Evolutionary conservation across 768 basidiomycete species (phyloP).

Genomic region (Serendipita indica): DNA sequence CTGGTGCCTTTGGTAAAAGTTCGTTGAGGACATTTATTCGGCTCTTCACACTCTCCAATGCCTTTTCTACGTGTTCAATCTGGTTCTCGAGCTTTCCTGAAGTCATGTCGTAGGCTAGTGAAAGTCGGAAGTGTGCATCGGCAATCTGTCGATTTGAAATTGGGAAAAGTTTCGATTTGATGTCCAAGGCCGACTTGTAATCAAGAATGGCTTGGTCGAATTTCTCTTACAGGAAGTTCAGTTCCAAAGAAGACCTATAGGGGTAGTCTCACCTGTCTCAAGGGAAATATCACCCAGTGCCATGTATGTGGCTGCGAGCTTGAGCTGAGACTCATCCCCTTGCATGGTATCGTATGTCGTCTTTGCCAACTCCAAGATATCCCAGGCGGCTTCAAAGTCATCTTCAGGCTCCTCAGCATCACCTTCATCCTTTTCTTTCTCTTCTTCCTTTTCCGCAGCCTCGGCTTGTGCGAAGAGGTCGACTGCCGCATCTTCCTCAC

Average conservation of each 20-base stretch:
- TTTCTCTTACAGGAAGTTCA: slow-evolving; percentile 46
- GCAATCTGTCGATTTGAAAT: slow-evolving; percentile 86
- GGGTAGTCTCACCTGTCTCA: slow-evolving; percentile 60
- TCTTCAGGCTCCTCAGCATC: slow-evolving; percentile 80
- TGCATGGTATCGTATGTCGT: slow-evolving; percentile 64
- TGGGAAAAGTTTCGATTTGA: slow-evolving; percentile 63
- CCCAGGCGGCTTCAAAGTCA: slow-evolving; percentile 97
- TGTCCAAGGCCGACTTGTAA: slow-evolving; percentile 58
- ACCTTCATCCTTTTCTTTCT: slow-evolving; percentile 40
- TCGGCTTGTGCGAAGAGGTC: slow-evolving; percentile 52
- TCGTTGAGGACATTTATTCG: slow-evolving; percentile 39
- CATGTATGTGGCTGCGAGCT: slow-evolving; percentile 83
- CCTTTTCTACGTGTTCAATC: slow-evolving; percentile 65
- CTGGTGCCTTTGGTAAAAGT: slow-evolving; percentile 20
- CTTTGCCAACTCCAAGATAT: slow-evolving; percentile 87
- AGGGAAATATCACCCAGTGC: slow-evolving; percentile 90
- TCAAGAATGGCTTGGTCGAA: slow-evolving; percentile 89
- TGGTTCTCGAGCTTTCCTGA: slow-evolving; percentile 71
- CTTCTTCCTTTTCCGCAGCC: slow-evolving; percentile 28
- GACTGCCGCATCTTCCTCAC: slow-evolving; percentile 38
- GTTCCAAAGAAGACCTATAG: slow-evolving; percentile 1
- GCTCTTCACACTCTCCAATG: slow-evolving; percentile 59
- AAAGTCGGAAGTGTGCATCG: slow-evolving; percentile 86
- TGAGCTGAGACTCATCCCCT: slow-evolving; percentile 51
- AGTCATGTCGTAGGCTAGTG: slow-evolving; percentile 83